Conservation (phyloP, 441 rosid genomes). For the Isatis lusitanica region DNA sequence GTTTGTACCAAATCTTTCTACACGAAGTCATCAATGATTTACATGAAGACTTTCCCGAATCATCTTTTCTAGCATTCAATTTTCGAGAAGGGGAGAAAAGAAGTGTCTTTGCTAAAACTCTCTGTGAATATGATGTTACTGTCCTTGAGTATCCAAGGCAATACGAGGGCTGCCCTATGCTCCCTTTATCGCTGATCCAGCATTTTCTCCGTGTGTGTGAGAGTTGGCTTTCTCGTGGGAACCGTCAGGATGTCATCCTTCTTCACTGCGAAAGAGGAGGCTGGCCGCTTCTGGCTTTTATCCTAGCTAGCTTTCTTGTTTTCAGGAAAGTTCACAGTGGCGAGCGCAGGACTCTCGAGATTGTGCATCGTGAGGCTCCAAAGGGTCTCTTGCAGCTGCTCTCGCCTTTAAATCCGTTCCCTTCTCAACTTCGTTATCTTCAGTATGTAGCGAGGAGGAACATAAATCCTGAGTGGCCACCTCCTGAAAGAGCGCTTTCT, state of each 20-base stretch:
- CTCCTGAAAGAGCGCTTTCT: slow-evolving; percentile 91
- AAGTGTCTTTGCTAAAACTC: slow-evolving; percentile 68
- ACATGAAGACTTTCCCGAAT: slow-evolving; percentile 80
- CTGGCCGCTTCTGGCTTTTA: slow-evolving; percentile 90
- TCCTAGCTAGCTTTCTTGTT: slow-evolving; percentile 76
- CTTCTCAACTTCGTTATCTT: slow-evolving; percentile 95
- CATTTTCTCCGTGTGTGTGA: slow-evolving; percentile 86
- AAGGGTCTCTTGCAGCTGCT: slow-evolving; percentile 86
- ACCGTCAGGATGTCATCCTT: slow-evolving; percentile 75
- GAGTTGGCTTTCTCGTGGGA: slow-evolving; percentile 76
- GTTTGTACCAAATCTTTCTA: slow-evolving; percentile 62
- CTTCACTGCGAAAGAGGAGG: slow-evolving; percentile 96
- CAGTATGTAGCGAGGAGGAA: slow-evolving; percentile 91
- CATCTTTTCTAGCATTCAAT: slow-evolving; percentile 79
- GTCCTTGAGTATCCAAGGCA: slow-evolving; percentile 91
- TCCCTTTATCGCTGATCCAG: slow-evolving; percentile 79
- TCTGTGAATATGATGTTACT: slow-evolving; percentile 78
- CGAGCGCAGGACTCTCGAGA: slow-evolving; percentile 85
- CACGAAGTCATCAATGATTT: slow-evolving; percentile 70
- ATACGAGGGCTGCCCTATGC: slow-evolving; percentile 91
- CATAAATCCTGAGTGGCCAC: slow-evolving; percentile 91
- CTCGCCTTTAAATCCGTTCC: slow-evolving; percentile 91
- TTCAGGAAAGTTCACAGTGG: slow-evolving; percentile 76
- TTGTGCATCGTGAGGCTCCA: slow-evolving; percentile 93
- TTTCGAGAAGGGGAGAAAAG: slow-evolving; percentile 82